Evolutionary conservation across 768 basidiomycete species (phyloP), one percentile per base, ranked within the genome.

Genomic region (Mycena latifolia): DNA sequence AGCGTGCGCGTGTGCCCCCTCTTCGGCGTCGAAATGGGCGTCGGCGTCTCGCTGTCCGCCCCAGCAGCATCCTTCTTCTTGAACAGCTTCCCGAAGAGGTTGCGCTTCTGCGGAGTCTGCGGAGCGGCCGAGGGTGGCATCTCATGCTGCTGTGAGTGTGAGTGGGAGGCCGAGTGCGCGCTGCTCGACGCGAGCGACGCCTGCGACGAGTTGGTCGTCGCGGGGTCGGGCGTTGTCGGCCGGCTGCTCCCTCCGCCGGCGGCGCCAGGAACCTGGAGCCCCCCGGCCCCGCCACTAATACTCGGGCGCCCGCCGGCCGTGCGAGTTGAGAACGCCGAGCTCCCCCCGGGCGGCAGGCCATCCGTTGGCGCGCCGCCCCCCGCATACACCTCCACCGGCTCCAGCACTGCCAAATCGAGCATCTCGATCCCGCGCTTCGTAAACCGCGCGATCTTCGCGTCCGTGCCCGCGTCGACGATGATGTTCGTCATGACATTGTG

Each of bases 401-500:
- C 94, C 2, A 95, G 78, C n/a, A 90, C 71, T 5, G 89, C 93
- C 6, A 96, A 82, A 37, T 89, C 91, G 18, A 94, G 85, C 28
- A 96, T 78, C 74, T 96, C 94, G 33, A 94, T 78, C 2, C 92
- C 91, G 5, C 90, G 85, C 69, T 85, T 89, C 59, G 83, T 81
- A 73, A 94, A 95, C 68, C 87, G 90, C 5, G 93, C 92, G 39
- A 95, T 89, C 78, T 92, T 92, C 24, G 92, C 91, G 63, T 95
- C 94, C 0, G 94, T 95, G 43, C 94, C 94, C 0, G 94, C 94
- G 73, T 96, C 94, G 29, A 93, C 86, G 60, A 96, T 90, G 37
- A 89, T 87, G 71, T 95, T 96, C 15, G 93, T 89, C 84, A 95
- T 84, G 54, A 96, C 92, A 67, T 93, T 92, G 76, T 96, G 94